phyloP scores from a whole-genome alignment of 73 alveolate genomes.

The Breviolum minutum region DNA sequence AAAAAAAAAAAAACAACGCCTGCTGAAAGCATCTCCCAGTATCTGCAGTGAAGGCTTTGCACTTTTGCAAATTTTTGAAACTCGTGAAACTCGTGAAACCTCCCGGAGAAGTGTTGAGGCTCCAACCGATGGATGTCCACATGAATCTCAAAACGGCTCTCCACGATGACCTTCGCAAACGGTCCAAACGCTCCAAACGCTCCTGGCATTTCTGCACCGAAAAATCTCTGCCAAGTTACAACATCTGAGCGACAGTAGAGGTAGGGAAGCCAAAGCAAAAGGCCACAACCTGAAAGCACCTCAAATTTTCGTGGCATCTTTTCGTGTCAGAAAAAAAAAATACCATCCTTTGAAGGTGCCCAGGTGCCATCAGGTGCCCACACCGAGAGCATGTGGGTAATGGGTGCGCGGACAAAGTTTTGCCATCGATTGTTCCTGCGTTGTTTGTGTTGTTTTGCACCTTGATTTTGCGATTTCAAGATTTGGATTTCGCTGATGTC shows the following conservation, averaged over 20 bases:
- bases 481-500: too few relatives aligned
- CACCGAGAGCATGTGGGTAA: slow-evolving; percentile 69
- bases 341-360: background rate
- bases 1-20: background rate
- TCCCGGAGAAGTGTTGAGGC: background rate
- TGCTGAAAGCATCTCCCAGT: slow-evolving; percentile 80
- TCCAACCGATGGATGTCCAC: slow-evolving; percentile 34
- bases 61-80: background rate
- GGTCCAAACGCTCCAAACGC: too few relatives aligned
- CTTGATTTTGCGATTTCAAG: too few relatives aligned
- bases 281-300: slow-evolving; percentile 54
- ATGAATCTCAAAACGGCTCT: slow-evolving; percentile 58
- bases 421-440: slow-evolving; percentile 70
- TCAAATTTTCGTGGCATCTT: background rate
- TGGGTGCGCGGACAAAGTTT: slow-evolving; percentile 64
- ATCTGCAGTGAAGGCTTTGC: background rate
- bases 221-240: background rate
- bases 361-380: background rate
- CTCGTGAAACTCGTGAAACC: background rate
- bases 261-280: slow-evolving; percentile 49
- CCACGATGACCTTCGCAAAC: slow-evolving; percentile 33
- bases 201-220: background rate
- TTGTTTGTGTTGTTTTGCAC: too few relatives aligned
- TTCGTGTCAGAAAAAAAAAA: too few relatives aligned
- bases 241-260: slow-evolving; percentile 73